phyloP scores from a whole-genome alignment of 2,329 filamentous ascomycete genomes.

The Fusarium secorum region DNA sequence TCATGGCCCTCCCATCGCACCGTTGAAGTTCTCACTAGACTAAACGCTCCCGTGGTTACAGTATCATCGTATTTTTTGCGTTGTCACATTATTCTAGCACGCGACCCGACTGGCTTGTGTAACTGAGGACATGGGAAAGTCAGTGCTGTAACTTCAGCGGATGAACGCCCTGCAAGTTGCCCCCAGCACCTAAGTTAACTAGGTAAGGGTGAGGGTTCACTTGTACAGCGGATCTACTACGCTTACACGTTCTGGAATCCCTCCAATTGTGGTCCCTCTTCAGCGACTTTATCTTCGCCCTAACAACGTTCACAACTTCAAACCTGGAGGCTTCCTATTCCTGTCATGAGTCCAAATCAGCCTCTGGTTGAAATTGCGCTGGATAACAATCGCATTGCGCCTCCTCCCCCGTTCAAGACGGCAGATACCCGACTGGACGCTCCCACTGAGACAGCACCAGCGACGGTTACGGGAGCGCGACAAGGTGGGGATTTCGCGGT shows the following conservation, averaged over 20 bases:
- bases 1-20: not conserved
- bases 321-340: slow-evolving; percentile 2
- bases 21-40: not conserved
- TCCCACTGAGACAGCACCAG: slow-evolving; percentile 14
- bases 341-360: slow-evolving; percentile 35
- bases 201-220: slow-evolving; percentile 21
- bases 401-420: slow-evolving; percentile 26
- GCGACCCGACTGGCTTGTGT: slow-evolving; percentile 8
- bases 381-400: slow-evolving; percentile 30
- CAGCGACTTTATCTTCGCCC: slow-evolving; percentile 11
- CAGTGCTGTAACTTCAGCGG: slow-evolving; percentile 12
- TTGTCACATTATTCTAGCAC: slow-evolving; percentile 2
- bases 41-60: not conserved
- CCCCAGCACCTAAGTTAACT: slow-evolving; percentile 2
- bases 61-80: not conserved
- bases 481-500: slow-evolving; percentile 41
- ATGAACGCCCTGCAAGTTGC: slow-evolving; percentile 13
- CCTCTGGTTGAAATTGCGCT: slow-evolving; percentile 35
- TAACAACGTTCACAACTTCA: slow-evolving; percentile 17
- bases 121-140: not conserved
- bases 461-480: slow-evolving; percentile 31
- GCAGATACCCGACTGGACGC: slow-evolving; percentile 18
- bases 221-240: slow-evolving; percentile 4
- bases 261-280: slow-evolving; percentile 19
- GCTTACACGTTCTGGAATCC: slow-evolving; percentile 27